Base-by-base conservation (phyloP, 2,329 filamentous ascomycete genomes). In the Fusarium falciforme region DNA sequence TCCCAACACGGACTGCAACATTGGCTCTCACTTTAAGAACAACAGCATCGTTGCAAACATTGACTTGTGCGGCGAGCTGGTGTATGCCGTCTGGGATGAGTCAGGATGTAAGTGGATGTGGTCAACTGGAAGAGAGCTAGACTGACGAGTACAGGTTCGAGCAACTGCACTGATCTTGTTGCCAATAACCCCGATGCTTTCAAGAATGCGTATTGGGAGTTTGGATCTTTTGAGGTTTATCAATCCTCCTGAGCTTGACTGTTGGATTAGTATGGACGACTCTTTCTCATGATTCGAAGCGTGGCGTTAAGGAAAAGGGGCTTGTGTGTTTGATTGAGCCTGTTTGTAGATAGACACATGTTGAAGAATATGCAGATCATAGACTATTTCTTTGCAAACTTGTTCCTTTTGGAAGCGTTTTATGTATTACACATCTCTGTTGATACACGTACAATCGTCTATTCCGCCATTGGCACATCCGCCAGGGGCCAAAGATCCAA, bases 41-140 rank as follows among this genome's bases (percentile, higher is more conserved):
- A 87, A 91, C 79, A 91, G 89, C 73, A 92, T 93, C 74, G 86
- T 93, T 71, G 87, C 87, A 47, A 92, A 93, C 76, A 92, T 93
- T 71, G 89, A 91, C 78, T 81, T 93, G 9, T 93, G 91, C 72
- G 91, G 91, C 1, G 80, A 87, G 44, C 84, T 89, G 73, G 88
- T 87, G 5, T 86, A 87, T 54, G 82, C 81, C 4, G 80, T 83
- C 36, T 90, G 86, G 75, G 80, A 82, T 3, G 73, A 80, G 14
- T 88, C 88, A 22, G 86, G 84, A 62, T 87, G 85, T 83, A 77
- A 79, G 81, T 78, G 11, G 22, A 17, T 1, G 9, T 22, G 5
- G 7, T 9, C n/a, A 9, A 27, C 0, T 9, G 20, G 6, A 11
- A 31, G 11, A 17, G 22, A 10, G 33, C 22, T 27, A n/a, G 4